Evolutionary conservation across 2,329 filamentous ascomycete species (phyloP), one percentile per base, ranked within the genome.

Genomic region (Chrysoporthe deuterocubensis): DNA sequence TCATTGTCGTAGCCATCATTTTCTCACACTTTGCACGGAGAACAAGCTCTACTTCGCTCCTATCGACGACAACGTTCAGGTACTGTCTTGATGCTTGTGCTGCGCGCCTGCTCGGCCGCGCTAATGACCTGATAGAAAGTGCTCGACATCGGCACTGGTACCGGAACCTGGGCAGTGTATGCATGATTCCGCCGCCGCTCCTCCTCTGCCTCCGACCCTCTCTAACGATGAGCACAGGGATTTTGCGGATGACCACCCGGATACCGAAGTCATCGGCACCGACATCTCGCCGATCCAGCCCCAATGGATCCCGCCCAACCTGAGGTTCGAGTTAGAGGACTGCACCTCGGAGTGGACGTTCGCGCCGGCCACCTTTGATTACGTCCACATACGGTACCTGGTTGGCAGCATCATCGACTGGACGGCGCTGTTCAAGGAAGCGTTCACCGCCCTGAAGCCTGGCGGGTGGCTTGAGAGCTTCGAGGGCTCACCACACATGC

Each of bases 211-310:
- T 14, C 14, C 4, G 4, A 34, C 4, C n/a, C 26, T 42, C 7
- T 52, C 21, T 65, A 26, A 60, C 43, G 34, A 56, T 44, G 9
- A 4, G 34, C 6, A 46, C 62, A 88, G 88, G 69, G 86, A 87
- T 70, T 76, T 80, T 63, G 76, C 79, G 71, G 75, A 84, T 63
- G 69, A 78, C 5, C 81, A 81, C 50, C 83, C 84, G 42, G 74
- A 78, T 70, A 80, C 74, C 71, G 79, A 74, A 78, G 86, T 76
- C 14, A 82, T 81, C 61, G 85, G 86, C 32, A 85, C 84, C 14
- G 86, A 88, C 72, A 78, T 88, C n/a, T 86, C 84, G 4, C 85
- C 85, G 0, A 86, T 87, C 14, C 86, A 88, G 70, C 85, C 85
- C 0, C 78, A 76, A 26, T 85, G 84, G 78, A 81, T 89, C 0